Evolutionary conservation across 768 basidiomycete species (phyloP).

Genomic region (Hebeloma cylindrosporum): DNA sequence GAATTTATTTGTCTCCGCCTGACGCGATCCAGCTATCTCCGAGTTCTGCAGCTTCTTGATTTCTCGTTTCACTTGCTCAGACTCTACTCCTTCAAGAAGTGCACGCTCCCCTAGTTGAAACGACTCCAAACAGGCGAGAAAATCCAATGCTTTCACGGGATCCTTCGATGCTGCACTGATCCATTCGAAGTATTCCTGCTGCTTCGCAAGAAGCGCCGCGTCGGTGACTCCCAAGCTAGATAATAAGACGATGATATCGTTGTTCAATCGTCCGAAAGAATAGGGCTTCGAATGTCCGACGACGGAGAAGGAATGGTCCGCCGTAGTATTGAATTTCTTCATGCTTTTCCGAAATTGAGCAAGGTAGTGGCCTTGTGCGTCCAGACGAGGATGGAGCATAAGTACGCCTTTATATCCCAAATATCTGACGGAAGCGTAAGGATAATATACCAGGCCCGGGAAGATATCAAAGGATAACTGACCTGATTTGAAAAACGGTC

Average conservation of each 20-base stretch:
- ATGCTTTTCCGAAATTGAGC: constrained; percentile 67
- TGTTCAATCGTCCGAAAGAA: constrained; percentile 65
- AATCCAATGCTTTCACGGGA: constrained; percentile 51
- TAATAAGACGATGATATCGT: constrained; percentile 66
- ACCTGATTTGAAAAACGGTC: constrained; percentile 65
- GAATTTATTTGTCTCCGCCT: constrained; percentile 46
- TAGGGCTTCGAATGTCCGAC: constrained; percentile 65
- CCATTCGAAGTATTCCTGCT: constrained; percentile 60
- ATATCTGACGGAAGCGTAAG: constrained; percentile 41
- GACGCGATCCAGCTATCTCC: constrained; percentile 52
- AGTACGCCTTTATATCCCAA: constrained; percentile 73
- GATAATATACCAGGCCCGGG: neutral
- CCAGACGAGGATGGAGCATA: constrained; percentile 64
- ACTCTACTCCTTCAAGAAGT: constrained; percentile 55
- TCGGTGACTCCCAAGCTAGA: constrained; percentile 61
- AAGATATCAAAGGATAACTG: constrained; percentile 1
- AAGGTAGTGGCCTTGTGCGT: constrained; percentile 42
- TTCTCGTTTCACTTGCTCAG: constrained; percentile 36
- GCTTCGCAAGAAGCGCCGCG: constrained; percentile 54
- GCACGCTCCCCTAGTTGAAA: constrained; percentile 51
- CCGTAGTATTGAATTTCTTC: constrained; percentile 63
- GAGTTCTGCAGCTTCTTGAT: constrained; percentile 45
- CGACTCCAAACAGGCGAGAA: constrained; percentile 51
- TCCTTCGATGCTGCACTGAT: constrained; percentile 50
- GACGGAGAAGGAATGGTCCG: constrained; percentile 63